Evolutionary conservation across 1,139 yeast genomes (phyloP).

Genomic region (Hemisphaericaspora subhashii): DNA sequence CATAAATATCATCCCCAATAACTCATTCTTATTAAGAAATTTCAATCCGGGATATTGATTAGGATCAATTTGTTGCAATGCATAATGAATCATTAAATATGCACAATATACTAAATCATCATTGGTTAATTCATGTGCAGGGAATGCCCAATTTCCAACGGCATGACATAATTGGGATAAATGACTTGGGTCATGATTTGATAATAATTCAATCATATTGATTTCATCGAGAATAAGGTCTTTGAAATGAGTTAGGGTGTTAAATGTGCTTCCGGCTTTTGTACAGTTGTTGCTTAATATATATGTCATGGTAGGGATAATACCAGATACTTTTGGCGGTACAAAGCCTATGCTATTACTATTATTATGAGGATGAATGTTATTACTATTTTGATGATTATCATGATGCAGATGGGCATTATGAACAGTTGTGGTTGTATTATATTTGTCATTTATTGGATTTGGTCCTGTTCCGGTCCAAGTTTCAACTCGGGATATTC

Average conservation of each 20-base stretch:
- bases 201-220: constrained; percentile 36
- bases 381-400: constrained; percentile 7
- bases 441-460: constrained; percentile 26
- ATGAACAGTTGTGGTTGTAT: constrained; percentile 3
- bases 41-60: constrained; percentile 13
- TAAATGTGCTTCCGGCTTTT: constrained; percentile 23
- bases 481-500: constrained; percentile 51
- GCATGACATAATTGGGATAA: constrained; percentile 33
- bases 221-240: constrained; percentile 36
- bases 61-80: constrained; percentile 34
- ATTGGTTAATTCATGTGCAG: constrained; percentile 65
- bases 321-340: constrained; percentile 18
- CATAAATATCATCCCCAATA: constrained; percentile 59
- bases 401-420: neutral
- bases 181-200: constrained; percentile 25
- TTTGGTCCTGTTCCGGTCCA: constrained; percentile 54
- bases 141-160: constrained; percentile 57
- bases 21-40: constrained; percentile 39
- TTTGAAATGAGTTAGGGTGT: constrained; percentile 24
- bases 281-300: constrained; percentile 28
- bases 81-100: constrained; percentile 52
- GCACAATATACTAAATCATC: constrained; percentile 71
- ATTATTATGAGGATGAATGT: constrained; percentile 7
- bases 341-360: neutral
- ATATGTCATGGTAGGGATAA: constrained; percentile 36